Conservation (phyloP, 1,284 basidiomycete species). For the Ustilago hordei region DNA sequence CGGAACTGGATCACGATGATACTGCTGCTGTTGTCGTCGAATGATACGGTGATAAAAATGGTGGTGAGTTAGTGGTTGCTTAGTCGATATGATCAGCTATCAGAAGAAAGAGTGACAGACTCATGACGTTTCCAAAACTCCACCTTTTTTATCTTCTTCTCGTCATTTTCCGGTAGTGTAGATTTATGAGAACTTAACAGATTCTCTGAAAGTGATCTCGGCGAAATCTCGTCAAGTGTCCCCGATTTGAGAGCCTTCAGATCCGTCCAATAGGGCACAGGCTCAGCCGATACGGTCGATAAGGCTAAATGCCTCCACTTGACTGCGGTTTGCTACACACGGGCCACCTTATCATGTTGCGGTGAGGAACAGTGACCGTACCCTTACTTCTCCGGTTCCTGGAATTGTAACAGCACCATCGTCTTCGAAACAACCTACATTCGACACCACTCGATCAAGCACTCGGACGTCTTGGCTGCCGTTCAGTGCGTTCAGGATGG, state of each 20-base stretch:
- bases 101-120: constrained; percentile 1
- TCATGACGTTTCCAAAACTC: constrained; percentile 3
- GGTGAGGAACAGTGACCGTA: neutral
- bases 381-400: neutral
- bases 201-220: neutral
- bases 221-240: constrained; percentile 7
- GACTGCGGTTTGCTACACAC: neutral
- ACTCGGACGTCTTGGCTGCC: no score
- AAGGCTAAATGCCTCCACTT: neutral
- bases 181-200: neutral
- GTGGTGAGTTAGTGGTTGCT: neutral
- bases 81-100: neutral
- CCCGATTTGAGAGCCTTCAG: neutral
- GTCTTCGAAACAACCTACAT: no score
- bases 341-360: constrained; percentile 3
- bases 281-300: neutral
- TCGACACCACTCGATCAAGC: no score
- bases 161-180: neutral
- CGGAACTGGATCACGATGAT: no score
- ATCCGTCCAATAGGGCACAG: constrained; percentile 14
- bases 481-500: constrained; percentile 9
- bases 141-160: constrained; percentile 12
- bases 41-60: neutral
- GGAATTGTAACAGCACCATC: neutral
- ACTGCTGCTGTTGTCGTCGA: neutral